Evolutionary conservation across 1,284 basidiomycete species (phyloP), one percentile per base, ranked within the genome.

Genomic region (Peniophora sp.): DNA sequence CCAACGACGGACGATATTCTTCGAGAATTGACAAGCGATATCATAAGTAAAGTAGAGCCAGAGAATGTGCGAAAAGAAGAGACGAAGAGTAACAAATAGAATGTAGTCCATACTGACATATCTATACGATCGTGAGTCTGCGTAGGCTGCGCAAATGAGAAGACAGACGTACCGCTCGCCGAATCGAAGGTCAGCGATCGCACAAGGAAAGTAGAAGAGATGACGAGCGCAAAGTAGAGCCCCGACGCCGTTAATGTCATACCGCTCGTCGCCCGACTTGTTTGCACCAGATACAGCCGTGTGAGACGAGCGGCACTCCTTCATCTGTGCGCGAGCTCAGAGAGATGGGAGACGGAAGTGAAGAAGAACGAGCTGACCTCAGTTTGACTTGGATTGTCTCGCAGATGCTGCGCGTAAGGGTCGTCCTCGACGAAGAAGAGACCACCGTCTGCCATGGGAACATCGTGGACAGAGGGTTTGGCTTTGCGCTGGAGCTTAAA

Each of bases 101-200:
- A 58, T 43, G 38, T 60, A 64, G 45, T 64, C 61, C 54, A 64
- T 64, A 50, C 64, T 62, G 14, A 49, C 50, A 48, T 62, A 64
- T 38, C 63, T 66, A 39, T 16, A 52, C n/a, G 46, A 14, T 32
- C 5, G 27, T 32, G 27, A 32, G 27, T 32, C 5, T 12, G n/a
- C n/a, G n/a, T n/a, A n/a, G n/a, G n/a, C n/a, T n/a, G n/a, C n/a
- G 46, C 34, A 45, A 45, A 22, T 32, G 17, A 34, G 17, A n/a
- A 36, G 16, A 34, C 16, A 16, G 20, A 59, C 52, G 41, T 49
- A 61, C 61, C 54, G 14, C 50, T 63, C 58, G 2, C 59, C 60
- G 22, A 55, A 55, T 45, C 59, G 55, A 6, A 63, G 51, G 53
- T 61, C 57, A 17, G 51, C 58, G 14, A 58, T 47, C 17, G 52